Conservation (phyloP, 768 basidiomycete genomes). For the Cystobasidium onofrii region DNA sequence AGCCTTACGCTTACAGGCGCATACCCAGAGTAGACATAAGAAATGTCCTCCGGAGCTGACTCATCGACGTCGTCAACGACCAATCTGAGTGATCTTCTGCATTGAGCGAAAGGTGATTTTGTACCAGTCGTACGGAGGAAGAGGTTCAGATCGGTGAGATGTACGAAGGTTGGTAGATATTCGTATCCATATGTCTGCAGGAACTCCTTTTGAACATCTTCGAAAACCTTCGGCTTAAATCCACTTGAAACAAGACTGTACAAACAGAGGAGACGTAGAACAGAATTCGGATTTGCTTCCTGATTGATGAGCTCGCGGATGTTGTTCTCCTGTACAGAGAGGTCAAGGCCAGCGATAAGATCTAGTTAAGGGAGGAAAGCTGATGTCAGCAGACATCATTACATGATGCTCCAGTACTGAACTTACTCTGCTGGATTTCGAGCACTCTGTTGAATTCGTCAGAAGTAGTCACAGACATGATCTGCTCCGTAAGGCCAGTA, state of each 20-base stretch:
- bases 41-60: constrained; percentile 71
- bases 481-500: constrained; percentile 83
- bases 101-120: constrained; percentile 63
- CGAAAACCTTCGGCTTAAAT: constrained; percentile 74
- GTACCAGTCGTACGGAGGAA: constrained; percentile 54
- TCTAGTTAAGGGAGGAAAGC: constrained; percentile 52
- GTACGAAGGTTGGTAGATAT: constrained; percentile 50
- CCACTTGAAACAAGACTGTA: constrained; percentile 76
- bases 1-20: constrained; percentile 86
- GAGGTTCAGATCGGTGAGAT: constrained; percentile 45
- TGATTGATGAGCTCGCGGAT: constrained; percentile 87
- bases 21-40: constrained; percentile 93
- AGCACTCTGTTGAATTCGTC: constrained; percentile 83
- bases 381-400: too few relatives aligned
- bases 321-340: constrained; percentile 64
- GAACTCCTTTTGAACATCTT: constrained; percentile 82
- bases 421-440: constrained; percentile 88
- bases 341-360: constrained; percentile 85
- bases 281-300: constrained; percentile 68
- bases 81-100: constrained; percentile 80
- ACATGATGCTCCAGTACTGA: too few relatives aligned
- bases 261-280: constrained; percentile 74
- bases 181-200: constrained; percentile 63
- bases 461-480: constrained; percentile 72
- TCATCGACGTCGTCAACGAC: constrained; percentile 74